phyloP scores from a whole-genome alignment of 805 yeast species.

The Kuraishia ogatae region DNA sequence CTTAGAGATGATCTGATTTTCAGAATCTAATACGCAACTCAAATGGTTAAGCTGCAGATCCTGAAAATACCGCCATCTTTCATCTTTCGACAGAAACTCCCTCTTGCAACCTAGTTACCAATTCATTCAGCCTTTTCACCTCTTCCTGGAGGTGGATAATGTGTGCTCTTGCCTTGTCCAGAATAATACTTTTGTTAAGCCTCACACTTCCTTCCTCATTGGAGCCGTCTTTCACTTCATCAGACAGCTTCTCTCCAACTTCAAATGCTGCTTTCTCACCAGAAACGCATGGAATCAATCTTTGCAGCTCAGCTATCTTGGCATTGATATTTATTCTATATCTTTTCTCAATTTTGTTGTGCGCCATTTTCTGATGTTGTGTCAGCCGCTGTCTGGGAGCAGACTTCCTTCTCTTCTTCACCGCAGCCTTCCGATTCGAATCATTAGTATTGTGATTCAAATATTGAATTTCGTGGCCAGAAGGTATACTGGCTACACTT shows the following conservation, averaged over 20 bases:
- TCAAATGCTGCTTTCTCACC: constrained; percentile 56
- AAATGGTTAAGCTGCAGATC: no score
- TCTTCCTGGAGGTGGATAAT: constrained; percentile 43
- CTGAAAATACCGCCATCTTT: background rate
- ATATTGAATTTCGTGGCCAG: background rate
- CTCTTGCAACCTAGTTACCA: background rate
- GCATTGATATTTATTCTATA: constrained; percentile 67
- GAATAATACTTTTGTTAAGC: constrained; percentile 56
- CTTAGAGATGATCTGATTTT: no score
- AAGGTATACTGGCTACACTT: background rate
- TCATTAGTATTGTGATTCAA: background rate
- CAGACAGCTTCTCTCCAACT: constrained; percentile 18
- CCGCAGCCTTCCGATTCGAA: background rate
- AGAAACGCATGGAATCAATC: constrained; percentile 60
- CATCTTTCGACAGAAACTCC: background rate
- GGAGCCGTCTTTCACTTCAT: background rate
- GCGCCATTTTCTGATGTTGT: constrained; percentile 55
- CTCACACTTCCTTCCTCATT: constrained; percentile 12
- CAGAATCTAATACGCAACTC: no score
- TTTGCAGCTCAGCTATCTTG: constrained; percentile 59
- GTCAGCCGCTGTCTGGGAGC: constrained; percentile 4
- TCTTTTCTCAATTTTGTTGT: constrained; percentile 63
- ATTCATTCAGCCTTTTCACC: constrained; percentile 26
- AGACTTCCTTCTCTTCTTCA: background rate
- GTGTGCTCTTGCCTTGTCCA: constrained; percentile 62